Conservation (phyloP, 345 rosid genomes). For the Gossypium stocksii region DNA sequence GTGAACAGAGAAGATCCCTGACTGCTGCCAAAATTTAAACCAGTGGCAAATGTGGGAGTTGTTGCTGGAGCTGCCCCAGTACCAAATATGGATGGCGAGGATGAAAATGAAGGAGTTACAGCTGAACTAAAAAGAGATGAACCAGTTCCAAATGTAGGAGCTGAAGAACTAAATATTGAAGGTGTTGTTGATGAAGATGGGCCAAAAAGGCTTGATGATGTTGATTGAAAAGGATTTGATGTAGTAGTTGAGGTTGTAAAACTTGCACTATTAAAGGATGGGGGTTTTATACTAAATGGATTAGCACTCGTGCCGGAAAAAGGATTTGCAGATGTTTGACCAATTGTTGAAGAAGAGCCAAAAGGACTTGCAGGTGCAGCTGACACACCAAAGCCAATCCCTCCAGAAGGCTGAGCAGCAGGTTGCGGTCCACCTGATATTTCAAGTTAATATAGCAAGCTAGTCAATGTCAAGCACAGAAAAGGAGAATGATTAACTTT, state of each 20-base stretch:
- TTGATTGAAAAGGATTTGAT: slow-evolving; percentile 32
- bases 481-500: slow-evolving; percentile 1
- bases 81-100: slow-evolving; percentile 38
- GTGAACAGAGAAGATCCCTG: slow-evolving; percentile 58
- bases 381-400: slow-evolving; percentile 48
- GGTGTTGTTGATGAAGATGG: slow-evolving; percentile 35
- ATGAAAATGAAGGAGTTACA: slow-evolving; percentile 48
- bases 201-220: slow-evolving; percentile 46
- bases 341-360: slow-evolving; percentile 42
- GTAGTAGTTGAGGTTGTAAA: slow-evolving; percentile 35
- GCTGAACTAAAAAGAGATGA: slow-evolving; percentile 48
- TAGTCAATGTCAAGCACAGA: slow-evolving; percentile 4
- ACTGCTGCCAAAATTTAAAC: slow-evolving; percentile 32
- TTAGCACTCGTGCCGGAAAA: slow-evolving; percentile 46
- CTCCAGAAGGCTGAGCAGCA: slow-evolving; percentile 59
- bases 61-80: slow-evolving; percentile 4
- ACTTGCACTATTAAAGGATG: slow-evolving; percentile 36
- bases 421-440: slow-evolving; percentile 71
- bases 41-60: slow-evolving; percentile 5
- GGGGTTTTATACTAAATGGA: slow-evolving; percentile 48
- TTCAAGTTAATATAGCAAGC: slow-evolving; percentile 3
- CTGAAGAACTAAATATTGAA: slow-evolving; percentile 45
- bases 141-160: slow-evolving; percentile 41
- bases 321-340: slow-evolving; percentile 40
- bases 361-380: slow-evolving; percentile 48